Evolutionary conservation across 2,329 filamentous ascomycete genomes (phyloP).

Genomic region (Colletotrichum zoysiae): DNA sequence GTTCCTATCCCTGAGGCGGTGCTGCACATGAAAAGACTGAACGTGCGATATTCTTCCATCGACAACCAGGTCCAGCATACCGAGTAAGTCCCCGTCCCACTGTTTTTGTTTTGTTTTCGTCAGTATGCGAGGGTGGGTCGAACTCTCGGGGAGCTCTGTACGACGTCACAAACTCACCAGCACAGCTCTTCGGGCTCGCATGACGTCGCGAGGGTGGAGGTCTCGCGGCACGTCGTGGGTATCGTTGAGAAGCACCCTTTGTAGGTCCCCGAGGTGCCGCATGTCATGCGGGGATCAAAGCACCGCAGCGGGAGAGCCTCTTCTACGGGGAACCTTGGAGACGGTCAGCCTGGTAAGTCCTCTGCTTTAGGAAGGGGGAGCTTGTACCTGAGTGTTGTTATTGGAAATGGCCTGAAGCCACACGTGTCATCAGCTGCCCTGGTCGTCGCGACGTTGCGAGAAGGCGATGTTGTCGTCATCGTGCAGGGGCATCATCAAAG

Average conservation of each 20-base stretch:
- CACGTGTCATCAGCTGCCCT: constrained; percentile 14
- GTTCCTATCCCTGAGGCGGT: neutral
- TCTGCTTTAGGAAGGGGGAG: fast-evolving
- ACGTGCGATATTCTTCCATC: neutral
- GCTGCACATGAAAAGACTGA: constrained; percentile 16
- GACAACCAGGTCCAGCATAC: constrained; percentile 24
- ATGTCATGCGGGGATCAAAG: neutral
- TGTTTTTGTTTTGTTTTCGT: constrained; percentile 1
- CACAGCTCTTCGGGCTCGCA: constrained; percentile 17
- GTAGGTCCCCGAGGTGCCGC: constrained; percentile 21
- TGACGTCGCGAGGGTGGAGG: neutral
- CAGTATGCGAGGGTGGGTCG: neutral
- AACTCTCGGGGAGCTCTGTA: neutral
- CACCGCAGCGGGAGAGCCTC: neutral
- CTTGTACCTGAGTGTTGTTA: neutral
- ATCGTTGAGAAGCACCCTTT: constrained; percentile 18
- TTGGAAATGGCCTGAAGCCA: constrained; percentile 3
- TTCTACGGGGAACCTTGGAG: neutral
- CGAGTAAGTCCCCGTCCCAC: neutral
- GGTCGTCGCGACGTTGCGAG: neutral
- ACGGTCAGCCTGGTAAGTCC: neutral
- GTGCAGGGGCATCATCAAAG: too few species aligned
- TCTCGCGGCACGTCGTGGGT: constrained; percentile 19
- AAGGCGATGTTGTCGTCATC: neutral
- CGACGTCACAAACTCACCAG: constrained; percentile 2